Base-by-base conservation (phyloP, 2,329 filamentous ascomycete genomes). In the Akanthomyces uredinophilus region DNA sequence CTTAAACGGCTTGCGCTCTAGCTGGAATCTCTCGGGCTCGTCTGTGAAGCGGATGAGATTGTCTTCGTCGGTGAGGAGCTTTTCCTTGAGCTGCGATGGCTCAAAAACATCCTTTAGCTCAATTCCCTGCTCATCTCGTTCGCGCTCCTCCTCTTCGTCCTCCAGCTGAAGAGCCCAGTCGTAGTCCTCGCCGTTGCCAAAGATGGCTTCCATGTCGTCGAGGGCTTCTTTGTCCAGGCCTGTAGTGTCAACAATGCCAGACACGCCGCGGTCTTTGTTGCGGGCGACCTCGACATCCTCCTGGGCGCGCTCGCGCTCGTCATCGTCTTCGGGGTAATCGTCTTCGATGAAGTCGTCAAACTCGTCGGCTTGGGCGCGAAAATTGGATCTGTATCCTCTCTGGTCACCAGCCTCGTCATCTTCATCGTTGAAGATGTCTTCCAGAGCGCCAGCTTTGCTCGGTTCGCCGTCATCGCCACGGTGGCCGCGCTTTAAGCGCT, bases 51-150 rank as follows among this genome's bases (percentile, higher is more conserved):
- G 91, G 67, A 99, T 97, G 63, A 87, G 79, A 73, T 98, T 96
- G 74, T 99, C 95, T 66, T 93, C 92, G 63, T 98, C 95, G 10
- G 95, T 99, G 68, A 99, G 85, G 74, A 98, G 89, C 77, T 92
- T 94, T 77, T 99, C 95, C 62, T 89, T 88, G 44, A 99, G 84
- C 73, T 99, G 92, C 3, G 93, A 96, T 0, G 95, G 95, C 75
- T 99, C 95, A 70, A 99, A 99, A 56, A 99, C 94, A 72, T 99
- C 94, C 78, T 98, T 97, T 65, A 99, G 84, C 75, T 97, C 92
- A 47, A 98, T 86, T 50, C 88, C 88, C 69, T 93, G 90, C 67
- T 96, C 91, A 65, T 91, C 90, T 64, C 87, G 84, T 66, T 90
- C 83, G 62, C 89, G 87, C 53, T 91, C 87, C 66, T 96, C 91